Base-by-base conservation (phyloP, 495 filamentous ascomycete species). In the Trichocladium antarcticum region DNA sequence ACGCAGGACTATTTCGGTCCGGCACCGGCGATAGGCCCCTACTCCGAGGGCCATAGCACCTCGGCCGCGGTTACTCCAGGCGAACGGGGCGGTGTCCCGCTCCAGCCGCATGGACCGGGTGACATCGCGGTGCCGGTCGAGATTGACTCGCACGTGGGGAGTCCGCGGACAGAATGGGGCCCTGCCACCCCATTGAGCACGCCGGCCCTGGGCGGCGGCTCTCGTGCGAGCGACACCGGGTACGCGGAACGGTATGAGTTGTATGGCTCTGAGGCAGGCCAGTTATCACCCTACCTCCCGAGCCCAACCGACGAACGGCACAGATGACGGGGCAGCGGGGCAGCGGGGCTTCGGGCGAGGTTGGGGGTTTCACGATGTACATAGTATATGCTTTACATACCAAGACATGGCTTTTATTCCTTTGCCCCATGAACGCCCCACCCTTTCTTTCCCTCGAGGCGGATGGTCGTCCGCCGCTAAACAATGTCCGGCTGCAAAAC, bases 121-220 rank as follows among this genome's bases (percentile, higher is more conserved):
- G 63, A 66, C 44, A 62, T 66, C n/a, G 51, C 56, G 4, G 59
- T 47, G 47, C 57, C 65, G 7, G 62, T 68, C 1, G 65, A 68
- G 56, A 57, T 68, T 17, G 65, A 62, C 21, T 61, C 62, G 31
- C 31, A 49, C 27, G 34, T 37, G 39, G 51, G 41, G 15, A 32
- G 31, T 14, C 31, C 31, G 27, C 36, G 1, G 45, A 44, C 37
- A 4, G n/a, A 24, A 31, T 29, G 27, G 37, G 38, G 16, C 9
- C 40, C 44, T 11, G 21, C 31, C 10, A 28, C 6, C 0, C 15
- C n/a, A 28, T 21, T 11, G 31, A 31, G n/a, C 21, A 27, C 47
- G n/a, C 17, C 46, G 19, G 19, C 1, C n/a, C 31, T 28, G 1
- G 11, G 16, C 15, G 11, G 16, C 15, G 15, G n/a, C 7, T 15